Conservation (phyloP, 192 early-diverging fungal genomes). For the Diversispora epigaea region DNA sequence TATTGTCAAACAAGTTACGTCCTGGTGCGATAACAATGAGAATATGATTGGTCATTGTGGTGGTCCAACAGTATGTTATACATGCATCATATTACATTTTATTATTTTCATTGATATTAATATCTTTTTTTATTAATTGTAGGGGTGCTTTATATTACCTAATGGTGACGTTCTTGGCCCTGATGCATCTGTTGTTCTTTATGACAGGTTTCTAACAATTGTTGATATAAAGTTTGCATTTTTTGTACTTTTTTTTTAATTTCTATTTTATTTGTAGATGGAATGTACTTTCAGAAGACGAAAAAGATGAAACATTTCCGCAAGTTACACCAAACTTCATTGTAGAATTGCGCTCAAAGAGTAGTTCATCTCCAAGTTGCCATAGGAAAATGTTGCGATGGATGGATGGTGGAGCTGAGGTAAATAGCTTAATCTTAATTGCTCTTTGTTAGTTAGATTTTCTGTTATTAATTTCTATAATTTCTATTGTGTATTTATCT, state of each 20-base stretch:
- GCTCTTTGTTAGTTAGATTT: neutral
- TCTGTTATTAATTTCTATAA: conserved; percentile 8
- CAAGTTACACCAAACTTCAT: conserved; percentile 5
- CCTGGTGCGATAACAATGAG: neutral
- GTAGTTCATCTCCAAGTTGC: neutral
- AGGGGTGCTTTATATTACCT: too few species aligned
- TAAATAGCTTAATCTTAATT: neutral
- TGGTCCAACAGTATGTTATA: conserved; percentile 6
- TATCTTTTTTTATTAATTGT: neutral
- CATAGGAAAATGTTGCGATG: conserved; percentile 1
- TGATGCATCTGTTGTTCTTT: too few species aligned
- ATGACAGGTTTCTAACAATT: too few species aligned
- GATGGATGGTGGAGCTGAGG: neutral
- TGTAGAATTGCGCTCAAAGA: neutral
- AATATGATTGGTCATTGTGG: conserved; percentile 15
- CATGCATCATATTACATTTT: conserved; percentile 10
- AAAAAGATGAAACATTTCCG: neutral
- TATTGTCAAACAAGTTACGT: neutral
- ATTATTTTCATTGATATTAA: neutral
- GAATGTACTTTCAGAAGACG: neutral
- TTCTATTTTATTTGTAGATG: neutral
- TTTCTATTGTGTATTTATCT: too few species aligned
- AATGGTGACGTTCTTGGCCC: too few species aligned
- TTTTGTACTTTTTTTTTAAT: neutral
- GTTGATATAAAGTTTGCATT: too few species aligned